phyloP scores from a whole-genome alignment of 148 eudicot genomes.

The Simmondsia chinensis region DNA sequence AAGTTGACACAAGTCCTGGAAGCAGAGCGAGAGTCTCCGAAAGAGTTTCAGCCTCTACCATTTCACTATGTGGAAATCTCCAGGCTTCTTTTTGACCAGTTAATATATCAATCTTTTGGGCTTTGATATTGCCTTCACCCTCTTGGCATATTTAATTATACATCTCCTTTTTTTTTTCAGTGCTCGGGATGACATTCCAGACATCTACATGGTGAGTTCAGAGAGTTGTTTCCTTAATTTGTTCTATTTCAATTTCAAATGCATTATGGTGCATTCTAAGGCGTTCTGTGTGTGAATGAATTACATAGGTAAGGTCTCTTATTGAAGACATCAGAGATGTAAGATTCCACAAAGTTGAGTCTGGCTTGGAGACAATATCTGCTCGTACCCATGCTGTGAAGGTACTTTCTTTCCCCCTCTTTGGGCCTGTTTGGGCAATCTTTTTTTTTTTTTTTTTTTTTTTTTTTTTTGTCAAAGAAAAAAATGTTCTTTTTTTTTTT shows the following conservation, averaged over 20 bases:
- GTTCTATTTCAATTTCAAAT: too few relatives aligned
- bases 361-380: conserved; percentile 83
- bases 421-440: too few relatives aligned
- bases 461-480: too few relatives aligned
- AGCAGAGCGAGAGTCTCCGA: conserved; percentile 85
- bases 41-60: conserved; percentile 80
- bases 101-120: too few relatives aligned
- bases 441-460: too few relatives aligned
- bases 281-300: not conserved
- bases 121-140: too few relatives aligned
- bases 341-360: conserved; percentile 90
- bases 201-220: conserved; percentile 71
- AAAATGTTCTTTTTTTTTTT: too few relatives aligned
- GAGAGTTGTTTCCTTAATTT: not conserved
- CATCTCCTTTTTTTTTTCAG: conserved; percentile 23
- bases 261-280: too few relatives aligned
- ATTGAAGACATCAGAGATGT: conserved; percentile 96
- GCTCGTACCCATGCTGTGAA: conserved; percentile 75
- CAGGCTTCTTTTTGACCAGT: conserved; percentile 96
- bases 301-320: conserved; percentile 74
- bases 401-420: conserved; percentile 34
- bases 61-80: conserved; percentile 92
- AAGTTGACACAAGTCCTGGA: conserved; percentile 73
- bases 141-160: too few relatives aligned
- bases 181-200: conserved; percentile 86